Conservation (phyloP, 139 green algal species). For the Penium margaritaceum region DNA sequence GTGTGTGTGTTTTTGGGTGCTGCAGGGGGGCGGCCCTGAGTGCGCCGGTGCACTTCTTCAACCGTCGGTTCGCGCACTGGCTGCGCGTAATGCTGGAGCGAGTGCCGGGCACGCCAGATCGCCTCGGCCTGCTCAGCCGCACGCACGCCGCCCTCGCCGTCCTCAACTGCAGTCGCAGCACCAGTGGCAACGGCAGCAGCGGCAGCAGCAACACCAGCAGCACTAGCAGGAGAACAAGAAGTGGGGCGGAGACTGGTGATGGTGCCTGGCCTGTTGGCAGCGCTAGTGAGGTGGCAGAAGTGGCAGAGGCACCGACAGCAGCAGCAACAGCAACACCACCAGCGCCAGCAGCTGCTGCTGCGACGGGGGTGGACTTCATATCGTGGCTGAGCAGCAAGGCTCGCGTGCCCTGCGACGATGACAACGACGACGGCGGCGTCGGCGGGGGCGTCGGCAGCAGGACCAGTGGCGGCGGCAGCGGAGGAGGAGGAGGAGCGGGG, state of each 20-base stretch:
- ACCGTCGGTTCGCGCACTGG: background rate
- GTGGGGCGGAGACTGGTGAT: background rate
- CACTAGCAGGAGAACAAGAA: no score
- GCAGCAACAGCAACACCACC: background rate
- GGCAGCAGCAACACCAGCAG: background rate
- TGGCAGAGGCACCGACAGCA: background rate
- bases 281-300: background rate
- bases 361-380: background rate
- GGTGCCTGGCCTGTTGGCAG: background rate
- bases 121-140: background rate
- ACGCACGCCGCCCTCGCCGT: background rate
- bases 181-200: background rate
- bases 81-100: background rate
- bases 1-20: no score
- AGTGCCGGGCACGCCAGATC: conserved; percentile 5
- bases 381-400: conserved; percentile 6
- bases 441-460: no score
- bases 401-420: background rate
- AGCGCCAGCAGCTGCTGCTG: background rate
- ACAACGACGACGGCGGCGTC: background rate
- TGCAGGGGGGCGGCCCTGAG: background rate
- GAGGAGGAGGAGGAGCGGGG: no score
- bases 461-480: background rate
- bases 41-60: background rate
- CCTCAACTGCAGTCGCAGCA: background rate